Evolutionary conservation across 495 filamentous ascomycete species (phyloP).

Genomic region (Achaetomiella virescens): DNA sequence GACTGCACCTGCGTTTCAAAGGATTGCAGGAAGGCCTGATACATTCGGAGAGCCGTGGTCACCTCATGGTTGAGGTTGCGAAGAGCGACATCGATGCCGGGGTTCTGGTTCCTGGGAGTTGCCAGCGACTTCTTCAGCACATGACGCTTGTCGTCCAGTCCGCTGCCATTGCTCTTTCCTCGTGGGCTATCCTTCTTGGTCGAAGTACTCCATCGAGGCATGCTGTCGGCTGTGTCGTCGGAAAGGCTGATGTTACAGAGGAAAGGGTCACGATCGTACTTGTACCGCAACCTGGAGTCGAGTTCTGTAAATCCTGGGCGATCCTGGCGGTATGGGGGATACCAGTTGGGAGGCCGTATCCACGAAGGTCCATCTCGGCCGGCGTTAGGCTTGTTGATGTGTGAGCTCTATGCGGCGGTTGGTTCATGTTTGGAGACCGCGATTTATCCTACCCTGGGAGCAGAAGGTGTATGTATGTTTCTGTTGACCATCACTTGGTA

Average conservation of each 20-base stretch:
- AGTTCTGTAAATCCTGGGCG: neutral
- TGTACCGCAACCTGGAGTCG: neutral
- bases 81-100: slow-evolving; percentile 16
- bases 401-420: no score
- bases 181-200: neutral
- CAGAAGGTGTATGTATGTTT: no score
- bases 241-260: slow-evolving; percentile 1
- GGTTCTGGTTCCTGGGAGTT: neutral
- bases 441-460: no score
- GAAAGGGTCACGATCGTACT: neutral
- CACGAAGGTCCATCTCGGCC: neutral
- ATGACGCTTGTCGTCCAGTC: neutral
- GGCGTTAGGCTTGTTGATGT: no score
- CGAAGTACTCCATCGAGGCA: neutral
- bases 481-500: no score
- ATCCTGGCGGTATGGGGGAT: neutral
- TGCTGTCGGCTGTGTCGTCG: neutral
- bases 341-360: neutral
- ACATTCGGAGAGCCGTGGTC: slow-evolving; percentile 7
- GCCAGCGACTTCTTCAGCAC: neutral
- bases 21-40: slow-evolving; percentile 4
- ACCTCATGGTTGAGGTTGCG: slow-evolving; percentile 14
- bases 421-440: no score
- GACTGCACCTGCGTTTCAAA: slow-evolving; percentile 13
- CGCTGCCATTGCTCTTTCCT: neutral